A percentile compares a stretch with the other conserved stretches of the same genome.
phyloP scores from a whole-genome alignment of 345 rosid species.

The Leavenworthia alabamica region DNA sequence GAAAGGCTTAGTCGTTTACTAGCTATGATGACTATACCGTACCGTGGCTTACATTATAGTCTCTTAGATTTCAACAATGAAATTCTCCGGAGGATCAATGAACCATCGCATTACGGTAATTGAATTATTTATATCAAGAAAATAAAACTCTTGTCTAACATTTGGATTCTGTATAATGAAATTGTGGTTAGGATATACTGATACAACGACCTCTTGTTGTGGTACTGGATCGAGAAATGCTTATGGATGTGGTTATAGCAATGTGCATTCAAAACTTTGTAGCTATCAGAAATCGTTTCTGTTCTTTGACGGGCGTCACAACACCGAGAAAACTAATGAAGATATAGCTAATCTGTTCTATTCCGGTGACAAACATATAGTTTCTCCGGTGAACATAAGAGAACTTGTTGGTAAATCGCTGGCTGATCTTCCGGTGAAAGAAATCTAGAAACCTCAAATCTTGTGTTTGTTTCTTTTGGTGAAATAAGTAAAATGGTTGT shows the following conservation, averaged over 20 bases:
- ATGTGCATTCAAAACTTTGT: constrained; percentile 32
- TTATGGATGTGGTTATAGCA: constrained; percentile 23
- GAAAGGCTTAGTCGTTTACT: constrained; percentile 7
- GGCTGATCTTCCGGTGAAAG: constrained; percentile 6
- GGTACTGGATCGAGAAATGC: constrained; percentile 31
- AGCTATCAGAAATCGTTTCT: constrained; percentile 23
- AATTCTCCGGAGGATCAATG: constrained; percentile 20
- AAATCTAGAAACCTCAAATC: constrained; percentile 1
- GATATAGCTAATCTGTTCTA: constrained; percentile 21
- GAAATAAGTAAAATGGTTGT: constrained; percentile 11
- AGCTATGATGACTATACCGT: neutral
- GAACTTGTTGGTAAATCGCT: constrained; percentile 15
- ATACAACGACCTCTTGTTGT: constrained; percentile 27
- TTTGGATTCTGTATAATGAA: neutral
- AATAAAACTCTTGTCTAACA: too few species aligned
- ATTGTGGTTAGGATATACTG: constrained; percentile 23
- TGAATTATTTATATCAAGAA: too few species aligned
- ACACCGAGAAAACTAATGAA: constrained; percentile 28
- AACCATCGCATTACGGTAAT: neutral
- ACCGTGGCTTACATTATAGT: constrained; percentile 14
- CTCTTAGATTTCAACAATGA: constrained; percentile 25
- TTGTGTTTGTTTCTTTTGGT: neutral
- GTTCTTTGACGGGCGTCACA: constrained; percentile 33
- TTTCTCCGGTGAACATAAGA: constrained; percentile 23
- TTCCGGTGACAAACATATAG: constrained; percentile 20